Percentiles rank a stretch among this genome's conserved stretches.
phyloP scores from a whole-genome alignment of 2,329 filamentous ascomycete species.

The Elsinoe fawcettii region DNA sequence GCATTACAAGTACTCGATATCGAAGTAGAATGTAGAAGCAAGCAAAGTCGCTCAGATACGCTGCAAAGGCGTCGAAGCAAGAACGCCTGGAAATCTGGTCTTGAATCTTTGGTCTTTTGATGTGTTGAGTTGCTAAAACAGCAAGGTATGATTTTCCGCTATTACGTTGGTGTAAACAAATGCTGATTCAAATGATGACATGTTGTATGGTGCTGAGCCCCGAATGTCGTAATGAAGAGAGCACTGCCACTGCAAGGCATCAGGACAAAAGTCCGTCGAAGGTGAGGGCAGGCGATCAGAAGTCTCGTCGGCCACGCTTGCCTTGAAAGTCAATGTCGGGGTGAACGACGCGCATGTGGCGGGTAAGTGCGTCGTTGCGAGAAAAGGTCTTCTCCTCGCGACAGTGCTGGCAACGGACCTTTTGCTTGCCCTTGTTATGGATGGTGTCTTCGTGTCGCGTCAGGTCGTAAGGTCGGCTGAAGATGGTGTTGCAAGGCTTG shows the following conservation, averaged over 20 bases:
- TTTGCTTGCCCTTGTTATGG: conserved; percentile 88
- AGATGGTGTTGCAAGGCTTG: conserved; percentile 89
- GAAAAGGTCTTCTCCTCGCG: conserved; percentile 97
- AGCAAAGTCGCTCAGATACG: not conserved
- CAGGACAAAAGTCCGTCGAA: not conserved
- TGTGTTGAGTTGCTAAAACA: not conserved
- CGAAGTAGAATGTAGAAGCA: not conserved
- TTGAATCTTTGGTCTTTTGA: not conserved
- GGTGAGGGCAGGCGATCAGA: not conserved
- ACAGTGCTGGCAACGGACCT: conserved; percentile 86
- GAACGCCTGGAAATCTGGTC: not conserved
- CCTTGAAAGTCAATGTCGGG: conserved; percentile 79
- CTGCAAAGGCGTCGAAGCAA: not conserved
- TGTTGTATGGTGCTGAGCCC: not conserved
- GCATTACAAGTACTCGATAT: not conserved
- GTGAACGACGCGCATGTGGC: conserved; percentile 91
- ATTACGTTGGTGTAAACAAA: not conserved
- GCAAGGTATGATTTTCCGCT: not conserved
- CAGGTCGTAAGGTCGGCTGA: conserved; percentile 91
- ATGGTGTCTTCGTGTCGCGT: conserved; percentile 97
- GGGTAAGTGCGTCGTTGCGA: conserved; percentile 83
- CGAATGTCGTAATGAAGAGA: not conserved
- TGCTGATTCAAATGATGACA: not conserved
- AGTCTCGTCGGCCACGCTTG: conserved; percentile 42
- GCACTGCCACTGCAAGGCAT: not conserved